phyloP scores from a whole-genome alignment of 352 stramenopile genomes.

The Halophytophthora batemanensis region DNA sequence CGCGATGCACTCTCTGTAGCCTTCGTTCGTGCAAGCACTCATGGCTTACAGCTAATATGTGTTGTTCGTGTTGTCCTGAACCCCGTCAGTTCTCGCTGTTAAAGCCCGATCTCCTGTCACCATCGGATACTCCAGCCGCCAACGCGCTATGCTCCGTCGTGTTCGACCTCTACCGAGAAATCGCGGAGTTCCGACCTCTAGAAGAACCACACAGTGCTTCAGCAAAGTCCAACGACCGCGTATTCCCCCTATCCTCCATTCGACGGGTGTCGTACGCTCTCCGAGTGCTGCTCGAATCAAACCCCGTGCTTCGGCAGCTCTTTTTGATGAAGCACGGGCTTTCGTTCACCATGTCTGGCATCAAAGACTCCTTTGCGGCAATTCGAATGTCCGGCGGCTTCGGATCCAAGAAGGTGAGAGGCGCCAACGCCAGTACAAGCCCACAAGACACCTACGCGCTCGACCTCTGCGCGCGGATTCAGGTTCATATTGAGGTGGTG shows the following conservation, averaged over 20 bases:
- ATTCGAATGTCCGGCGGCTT: slow-evolving; percentile 55
- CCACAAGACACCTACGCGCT: slow-evolving; percentile 30
- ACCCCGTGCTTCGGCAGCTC: slow-evolving; percentile 18
- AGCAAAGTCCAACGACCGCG: slow-evolving; percentile 5
- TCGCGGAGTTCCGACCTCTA: slow-evolving; percentile 15
- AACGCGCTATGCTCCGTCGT: slow-evolving; percentile 31
- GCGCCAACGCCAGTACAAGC: slow-evolving; percentile 7
- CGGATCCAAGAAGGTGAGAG: slow-evolving; percentile 23
- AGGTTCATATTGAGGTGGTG: slow-evolving; percentile 51
- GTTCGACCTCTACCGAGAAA: slow-evolving; percentile 39
- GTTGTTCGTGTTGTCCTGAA: slow-evolving; percentile 1
- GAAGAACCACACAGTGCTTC: slow-evolving; percentile 1
- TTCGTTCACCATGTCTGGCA: slow-evolving; percentile 25
- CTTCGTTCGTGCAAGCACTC: neutral
- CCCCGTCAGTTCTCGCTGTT: slow-evolving; percentile 19
- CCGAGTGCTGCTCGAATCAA: slow-evolving; percentile 37
- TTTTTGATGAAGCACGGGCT: slow-evolving; percentile 36
- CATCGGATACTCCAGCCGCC: slow-evolving; percentile 11
- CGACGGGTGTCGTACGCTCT: slow-evolving; percentile 31
- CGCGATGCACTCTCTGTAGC: neutral
- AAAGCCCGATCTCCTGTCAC: slow-evolving; percentile 13
- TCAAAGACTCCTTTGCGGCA: slow-evolving; percentile 43
- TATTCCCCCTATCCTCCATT: slow-evolving; percentile 19
- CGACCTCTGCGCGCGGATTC: slow-evolving; percentile 35
- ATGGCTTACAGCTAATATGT: neutral